phyloP scores from a whole-genome alignment of 345 rosid genomes.

The Rhodomyrtus tomentosa region DNA sequence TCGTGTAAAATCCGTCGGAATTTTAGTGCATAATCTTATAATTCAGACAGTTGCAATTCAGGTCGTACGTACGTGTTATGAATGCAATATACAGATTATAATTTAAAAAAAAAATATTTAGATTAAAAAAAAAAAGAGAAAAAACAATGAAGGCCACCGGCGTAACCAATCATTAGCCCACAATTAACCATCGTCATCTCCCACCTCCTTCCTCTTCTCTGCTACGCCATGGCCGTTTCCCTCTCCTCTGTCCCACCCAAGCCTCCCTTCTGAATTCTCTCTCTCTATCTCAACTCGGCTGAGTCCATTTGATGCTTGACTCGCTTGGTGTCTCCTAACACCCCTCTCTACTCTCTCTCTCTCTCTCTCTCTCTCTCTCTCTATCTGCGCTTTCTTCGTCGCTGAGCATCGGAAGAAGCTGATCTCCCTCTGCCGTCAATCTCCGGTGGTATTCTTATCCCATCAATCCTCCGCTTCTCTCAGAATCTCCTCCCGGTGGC shows the following conservation, averaged over 20 bases:
- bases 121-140: background rate
- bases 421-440: background rate
- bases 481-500: constrained; percentile 4
- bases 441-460: background rate
- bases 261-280: background rate
- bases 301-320: background rate
- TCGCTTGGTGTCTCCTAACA: constrained; percentile 12
- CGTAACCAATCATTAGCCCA: constrained; percentile 7
- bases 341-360: background rate
- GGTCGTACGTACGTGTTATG: too few species aligned
- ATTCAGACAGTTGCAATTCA: too few species aligned
- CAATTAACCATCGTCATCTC: background rate
- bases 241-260: background rate
- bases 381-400: background rate
- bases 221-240: background rate
- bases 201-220: background rate
- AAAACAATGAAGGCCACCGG: background rate
- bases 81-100: too few species aligned
- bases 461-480: background rate
- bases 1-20: too few species aligned
- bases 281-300: background rate
- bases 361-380: background rate
- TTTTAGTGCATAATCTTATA: too few species aligned
- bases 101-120: too few species aligned
- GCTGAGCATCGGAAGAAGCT: background rate